Conservation (phyloP, 1,284 basidiomycete species). For the Garcileccinum viscosum region DNA sequence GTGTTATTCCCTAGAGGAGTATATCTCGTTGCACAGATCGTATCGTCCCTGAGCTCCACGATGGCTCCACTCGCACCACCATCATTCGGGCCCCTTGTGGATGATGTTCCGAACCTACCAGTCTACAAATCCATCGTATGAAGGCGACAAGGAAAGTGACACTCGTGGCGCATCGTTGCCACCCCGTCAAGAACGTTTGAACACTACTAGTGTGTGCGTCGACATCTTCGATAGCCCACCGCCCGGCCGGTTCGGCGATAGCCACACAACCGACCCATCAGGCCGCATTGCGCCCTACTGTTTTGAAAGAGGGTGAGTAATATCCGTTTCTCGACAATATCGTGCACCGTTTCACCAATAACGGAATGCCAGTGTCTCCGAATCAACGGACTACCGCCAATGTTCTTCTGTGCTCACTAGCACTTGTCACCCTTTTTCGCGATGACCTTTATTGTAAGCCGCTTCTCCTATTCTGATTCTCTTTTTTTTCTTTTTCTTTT, state of each 20-base stretch:
- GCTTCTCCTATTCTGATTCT: not conserved
- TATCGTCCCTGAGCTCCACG: constrained; percentile 4
- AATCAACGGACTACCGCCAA: constrained; percentile 21
- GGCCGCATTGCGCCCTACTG: constrained; percentile 9
- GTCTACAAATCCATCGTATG: constrained; percentile 8
- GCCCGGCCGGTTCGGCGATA: constrained; percentile 12
- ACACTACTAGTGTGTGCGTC: not conserved
- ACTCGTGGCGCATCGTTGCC: constrained; percentile 17
- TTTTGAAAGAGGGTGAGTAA: constrained; percentile 20
- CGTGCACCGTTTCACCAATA: constrained; percentile 26
- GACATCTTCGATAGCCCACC: constrained; percentile 12
- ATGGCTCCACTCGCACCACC: constrained; percentile 9
- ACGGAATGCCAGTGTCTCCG: constrained; percentile 31
- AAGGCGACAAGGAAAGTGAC: constrained; percentile 23
- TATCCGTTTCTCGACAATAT: constrained; percentile 36
- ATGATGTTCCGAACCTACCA: constrained; percentile 31
- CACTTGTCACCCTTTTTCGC: constrained; percentile 22
- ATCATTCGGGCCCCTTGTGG: constrained; percentile 19
- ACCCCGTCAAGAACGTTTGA: constrained; percentile 7
- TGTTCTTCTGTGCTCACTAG: not conserved
- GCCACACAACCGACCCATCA: constrained; percentile 16
- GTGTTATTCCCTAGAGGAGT: constrained; percentile 1
- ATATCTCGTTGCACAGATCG: constrained; percentile 19
- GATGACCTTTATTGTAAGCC: not conserved
- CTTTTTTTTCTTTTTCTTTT: constrained; percentile 13